Conservation (phyloP, 805 yeast species). For the Metschnikowia continentalis region DNA sequence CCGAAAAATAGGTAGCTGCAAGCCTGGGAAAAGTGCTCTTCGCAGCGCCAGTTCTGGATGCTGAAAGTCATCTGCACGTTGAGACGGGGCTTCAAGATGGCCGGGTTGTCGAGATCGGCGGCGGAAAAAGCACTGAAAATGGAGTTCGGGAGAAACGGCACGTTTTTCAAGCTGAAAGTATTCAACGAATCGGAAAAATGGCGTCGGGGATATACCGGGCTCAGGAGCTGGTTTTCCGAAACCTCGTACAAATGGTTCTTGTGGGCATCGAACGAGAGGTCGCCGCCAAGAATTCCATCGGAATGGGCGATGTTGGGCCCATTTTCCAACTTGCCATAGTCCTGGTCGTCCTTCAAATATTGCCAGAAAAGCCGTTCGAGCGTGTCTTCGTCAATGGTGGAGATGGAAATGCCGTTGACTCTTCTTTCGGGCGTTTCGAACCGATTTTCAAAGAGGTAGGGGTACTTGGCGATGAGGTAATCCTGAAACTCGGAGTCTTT, state of each 20-base stretch:
- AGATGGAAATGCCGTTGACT: conserved; percentile 1
- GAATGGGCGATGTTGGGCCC: background rate
- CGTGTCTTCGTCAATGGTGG: conserved; percentile 9
- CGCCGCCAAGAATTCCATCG: background rate
- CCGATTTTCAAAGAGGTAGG: background rate
- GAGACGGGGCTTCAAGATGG: conserved; percentile 41
- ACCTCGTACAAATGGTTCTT: background rate
- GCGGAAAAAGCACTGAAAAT: conserved; percentile 42
- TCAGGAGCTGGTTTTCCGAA: background rate
- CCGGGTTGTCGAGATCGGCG: conserved; percentile 40
- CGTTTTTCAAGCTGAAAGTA: conserved; percentile 58
- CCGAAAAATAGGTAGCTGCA: conserved; percentile 56
- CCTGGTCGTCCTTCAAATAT: conserved; percentile 11
- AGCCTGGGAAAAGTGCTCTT: conserved; percentile 55
- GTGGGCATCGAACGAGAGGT: background rate
- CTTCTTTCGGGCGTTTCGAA: background rate
- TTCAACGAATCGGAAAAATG: conserved; percentile 16
- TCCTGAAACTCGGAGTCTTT: conserved; percentile 46
- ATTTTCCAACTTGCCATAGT: conserved; percentile 3
- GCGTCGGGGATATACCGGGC: background rate
- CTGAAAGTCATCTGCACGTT: conserved; percentile 53
- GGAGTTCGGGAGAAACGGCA: conserved; percentile 49
- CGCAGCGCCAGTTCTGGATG: conserved; percentile 53
- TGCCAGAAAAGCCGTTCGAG: conserved; percentile 45
- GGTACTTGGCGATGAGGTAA: conserved; percentile 17